Evolutionary conservation across 129 eudicot genomes (phyloP), one percentile per base, ranked within the genome.

Genomic region (Pulicaria dysenterica): DNA sequence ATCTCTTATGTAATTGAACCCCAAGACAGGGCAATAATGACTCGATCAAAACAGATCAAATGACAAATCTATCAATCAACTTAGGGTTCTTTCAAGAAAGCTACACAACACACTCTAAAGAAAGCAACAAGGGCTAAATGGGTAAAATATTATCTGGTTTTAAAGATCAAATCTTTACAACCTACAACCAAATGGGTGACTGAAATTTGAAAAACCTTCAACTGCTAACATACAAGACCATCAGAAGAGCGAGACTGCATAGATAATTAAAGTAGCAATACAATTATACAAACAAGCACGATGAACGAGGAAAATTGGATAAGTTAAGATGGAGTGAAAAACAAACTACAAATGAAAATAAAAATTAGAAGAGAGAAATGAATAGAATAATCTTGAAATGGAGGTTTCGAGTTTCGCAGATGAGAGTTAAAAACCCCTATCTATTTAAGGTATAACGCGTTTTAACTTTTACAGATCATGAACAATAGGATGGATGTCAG

Each of bases 181-280:
- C 75, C 13, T 37, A 76, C 44, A 45, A 38, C 46, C 75, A 76
- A 77, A 68, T 67, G 77, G 81, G 77, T 77, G 65, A 41, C 67
- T 75, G 56, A n/a, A n/a, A n/a, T n/a, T n/a, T n/a, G n/a, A 51
- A 41, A 64, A 65, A 55, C 16, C 69, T 55, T 57, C 39, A 39
- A 31, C 53, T 65, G 55, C 41, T 14, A 34, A 7, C 12, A 47
- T 49, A 3, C 24, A 48, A 38, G 11, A 64, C 53, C 34, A 40
- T 17, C 47, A 6, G 39, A 73, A 39, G 42, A 3, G 13, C 24
- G 9, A 62, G 44, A 67, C 31, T 12, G 8, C n/a, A 9, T 15
- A 31, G 15, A 9, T 58, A 58, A 0, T 34, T 1, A 61, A 39
- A 61, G 7, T 40, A 14, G 38, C 59, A 14, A 64, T 39, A 73